Conservation (phyloP, 352 stramenopile genomes). For the Phytophthora brassicae region DNA sequence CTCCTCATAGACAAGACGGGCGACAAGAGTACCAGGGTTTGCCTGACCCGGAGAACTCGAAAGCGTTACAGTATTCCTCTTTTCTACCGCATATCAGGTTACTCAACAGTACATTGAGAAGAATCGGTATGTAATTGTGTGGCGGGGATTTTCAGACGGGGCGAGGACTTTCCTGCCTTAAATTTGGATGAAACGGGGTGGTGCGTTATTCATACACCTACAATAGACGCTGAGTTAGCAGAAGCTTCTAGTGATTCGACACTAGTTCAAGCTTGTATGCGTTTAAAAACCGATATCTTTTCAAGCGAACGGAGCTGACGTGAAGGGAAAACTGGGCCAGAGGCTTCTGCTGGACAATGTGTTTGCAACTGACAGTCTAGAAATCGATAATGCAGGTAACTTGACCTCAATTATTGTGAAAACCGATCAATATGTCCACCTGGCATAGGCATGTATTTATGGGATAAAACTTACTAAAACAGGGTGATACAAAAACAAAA, state of each 20-base stretch:
- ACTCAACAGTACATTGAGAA: slow-evolving; percentile 35
- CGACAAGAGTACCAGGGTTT: slow-evolving; percentile 17
- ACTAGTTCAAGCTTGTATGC: slow-evolving; percentile 21
- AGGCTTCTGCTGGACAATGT: slow-evolving; percentile 23
- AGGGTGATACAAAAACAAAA: no score
- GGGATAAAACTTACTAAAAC: no score
- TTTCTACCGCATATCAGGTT: slow-evolving; percentile 20
- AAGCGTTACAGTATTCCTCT: slow-evolving; percentile 33
- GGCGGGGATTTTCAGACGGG: slow-evolving; percentile 40
- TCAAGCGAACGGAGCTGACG: slow-evolving; percentile 2
- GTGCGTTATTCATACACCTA: slow-evolving; percentile 18
- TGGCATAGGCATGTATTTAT: no score
- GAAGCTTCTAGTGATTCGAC: slow-evolving; percentile 6
- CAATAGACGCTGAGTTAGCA: neutral
- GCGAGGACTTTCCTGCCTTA: slow-evolving; percentile 32
- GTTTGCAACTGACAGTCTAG: slow-evolving; percentile 17
- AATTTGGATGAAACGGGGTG: slow-evolving; percentile 61
- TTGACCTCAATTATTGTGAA: slow-evolving; percentile 7
- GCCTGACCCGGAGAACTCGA: slow-evolving; percentile 28
- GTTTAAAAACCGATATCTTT: slow-evolving; percentile 19
- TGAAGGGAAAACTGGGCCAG: slow-evolving; percentile 10
- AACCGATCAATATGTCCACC: no score
- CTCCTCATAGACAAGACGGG: slow-evolving; percentile 15
- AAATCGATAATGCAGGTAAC: slow-evolving; percentile 15
- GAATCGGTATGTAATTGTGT: slow-evolving; percentile 50